A percentile compares a stretch with the other conserved stretches of the same genome.
phyloP scores from a whole-genome alignment of 305 asterid species.

The Withania somnifera region DNA sequence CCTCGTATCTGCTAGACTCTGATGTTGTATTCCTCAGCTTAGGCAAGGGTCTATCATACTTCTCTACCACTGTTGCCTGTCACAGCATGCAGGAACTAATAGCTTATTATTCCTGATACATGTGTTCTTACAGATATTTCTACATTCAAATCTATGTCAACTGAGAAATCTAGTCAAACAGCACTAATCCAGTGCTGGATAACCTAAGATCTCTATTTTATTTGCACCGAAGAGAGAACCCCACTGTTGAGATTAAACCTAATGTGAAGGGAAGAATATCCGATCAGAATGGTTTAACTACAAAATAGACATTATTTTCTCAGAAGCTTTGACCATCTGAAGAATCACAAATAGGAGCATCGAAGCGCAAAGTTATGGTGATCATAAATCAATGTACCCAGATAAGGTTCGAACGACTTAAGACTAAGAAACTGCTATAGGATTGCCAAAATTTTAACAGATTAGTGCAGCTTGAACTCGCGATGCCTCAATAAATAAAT shows the following conservation, averaged over 20 bases:
- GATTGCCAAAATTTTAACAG: neutral
- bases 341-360: neutral
- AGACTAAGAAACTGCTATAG: neutral
- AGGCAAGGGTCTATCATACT: constrained; percentile 68
- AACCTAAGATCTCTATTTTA: neutral
- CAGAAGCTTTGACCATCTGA: neutral
- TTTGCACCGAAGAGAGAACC: neutral
- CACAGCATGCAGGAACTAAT: constrained; percentile 1
- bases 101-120: neutral
- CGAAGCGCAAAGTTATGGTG: neutral
- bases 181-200: neutral
- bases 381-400: neutral
- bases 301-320: neutral
- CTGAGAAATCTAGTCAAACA: neutral
- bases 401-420: neutral
- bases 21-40: constrained; percentile 57
- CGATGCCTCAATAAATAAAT: neutral
- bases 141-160: neutral
- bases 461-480: neutral
- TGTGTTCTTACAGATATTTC: neutral
- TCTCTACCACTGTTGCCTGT: constrained; percentile 73
- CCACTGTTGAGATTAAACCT: neutral
- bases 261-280: neutral
- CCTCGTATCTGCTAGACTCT: constrained; percentile 60
- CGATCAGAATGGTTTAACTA: neutral